Evolutionary conservation across 2,329 filamentous ascomycete genomes (phyloP).

Genomic region (Ophiostoma ips): DNA sequence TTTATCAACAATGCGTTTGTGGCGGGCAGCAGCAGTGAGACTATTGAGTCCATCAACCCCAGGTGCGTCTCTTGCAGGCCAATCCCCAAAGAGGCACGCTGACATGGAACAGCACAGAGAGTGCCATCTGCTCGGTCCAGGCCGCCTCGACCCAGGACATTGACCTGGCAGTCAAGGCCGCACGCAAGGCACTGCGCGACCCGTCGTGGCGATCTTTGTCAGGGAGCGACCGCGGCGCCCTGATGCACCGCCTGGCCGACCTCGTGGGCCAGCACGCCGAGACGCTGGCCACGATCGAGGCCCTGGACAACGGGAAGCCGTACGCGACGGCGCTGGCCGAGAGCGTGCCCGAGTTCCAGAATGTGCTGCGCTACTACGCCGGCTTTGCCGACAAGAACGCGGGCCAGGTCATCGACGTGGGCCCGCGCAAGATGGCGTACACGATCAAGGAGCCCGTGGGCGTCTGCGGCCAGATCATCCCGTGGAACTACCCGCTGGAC

Average conservation of each 20-base stretch:
- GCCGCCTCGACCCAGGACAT: slow-evolving; percentile 54
- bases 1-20: slow-evolving; percentile 79
- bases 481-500: slow-evolving; percentile 59
- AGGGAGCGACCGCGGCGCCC: slow-evolving; percentile 50
- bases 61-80: slow-evolving; percentile 31
- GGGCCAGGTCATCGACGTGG: slow-evolving; percentile 63
- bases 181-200: slow-evolving; percentile 52
- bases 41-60: slow-evolving; percentile 54
- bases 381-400: slow-evolving; percentile 71
- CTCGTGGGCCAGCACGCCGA: slow-evolving; percentile 51
- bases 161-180: slow-evolving; percentile 54
- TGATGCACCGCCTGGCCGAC: slow-evolving; percentile 58
- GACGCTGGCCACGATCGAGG: slow-evolving; percentile 41
- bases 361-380: slow-evolving; percentile 57
- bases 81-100: too few relatives aligned
- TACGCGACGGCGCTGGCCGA: slow-evolving; percentile 50
- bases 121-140: slow-evolving; percentile 56
- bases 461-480: slow-evolving; percentile 61
- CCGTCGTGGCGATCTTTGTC: slow-evolving; percentile 54
- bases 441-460: slow-evolving; percentile 64
- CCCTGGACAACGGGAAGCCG: slow-evolving; percentile 72
- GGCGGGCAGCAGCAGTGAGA: slow-evolving; percentile 48
- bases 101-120: slow-evolving; percentile 32
- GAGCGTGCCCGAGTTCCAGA: slow-evolving; percentile 38
- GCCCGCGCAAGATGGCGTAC: slow-evolving; percentile 58